Conservation (phyloP, 2,329 filamentous ascomycete species). For the Cercospora zeae-maydis region DNA sequence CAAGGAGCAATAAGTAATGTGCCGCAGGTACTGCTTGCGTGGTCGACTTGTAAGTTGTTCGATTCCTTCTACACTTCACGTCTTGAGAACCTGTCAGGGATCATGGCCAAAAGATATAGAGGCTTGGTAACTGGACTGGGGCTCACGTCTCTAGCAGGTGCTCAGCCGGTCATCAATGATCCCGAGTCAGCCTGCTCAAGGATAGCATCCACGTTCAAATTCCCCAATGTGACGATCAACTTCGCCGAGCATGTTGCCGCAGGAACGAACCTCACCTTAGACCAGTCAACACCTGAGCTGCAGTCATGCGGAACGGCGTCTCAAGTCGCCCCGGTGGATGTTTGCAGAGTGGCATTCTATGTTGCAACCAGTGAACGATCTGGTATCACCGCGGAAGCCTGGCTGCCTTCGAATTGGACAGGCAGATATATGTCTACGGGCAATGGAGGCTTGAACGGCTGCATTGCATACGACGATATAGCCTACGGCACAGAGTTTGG, state of each 20-base stretch:
- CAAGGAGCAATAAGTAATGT: slow-evolving; percentile 3
- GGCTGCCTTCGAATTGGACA: slow-evolving; percentile 44
- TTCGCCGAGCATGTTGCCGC: slow-evolving; percentile 27
- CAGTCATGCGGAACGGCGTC: slow-evolving; percentile 38
- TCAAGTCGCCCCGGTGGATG: slow-evolving; percentile 37
- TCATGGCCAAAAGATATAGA: neutral
- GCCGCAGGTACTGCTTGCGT: slow-evolving; percentile 4
- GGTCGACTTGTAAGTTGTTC: slow-evolving; percentile 1
- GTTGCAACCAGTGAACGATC: slow-evolving; percentile 41
- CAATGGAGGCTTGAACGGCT: slow-evolving; percentile 44
- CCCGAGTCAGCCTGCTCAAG: slow-evolving; percentile 23
- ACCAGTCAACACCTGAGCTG: slow-evolving; percentile 31
- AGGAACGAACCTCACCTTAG: slow-evolving; percentile 31
- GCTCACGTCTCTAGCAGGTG: slow-evolving; percentile 15
- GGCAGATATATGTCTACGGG: slow-evolving; percentile 38
- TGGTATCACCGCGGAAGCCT: slow-evolving; percentile 45
- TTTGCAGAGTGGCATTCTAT: slow-evolving; percentile 42
- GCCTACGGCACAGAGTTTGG: slow-evolving; percentile 40
- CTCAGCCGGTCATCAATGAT: slow-evolving; percentile 15
- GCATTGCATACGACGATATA: slow-evolving; percentile 38
- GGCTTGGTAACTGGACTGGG: neutral
- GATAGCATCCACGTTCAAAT: slow-evolving; percentile 22
- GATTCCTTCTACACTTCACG: neutral
- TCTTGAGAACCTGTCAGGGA: neutral
- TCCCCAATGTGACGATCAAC: slow-evolving; percentile 30